Percentiles rank a stretch among this genome's conserved stretches.
Evolutionary conservation across 495 filamentous ascomycete genomes (phyloP).

Genomic region (Hypoxylon crocopeplum): DNA sequence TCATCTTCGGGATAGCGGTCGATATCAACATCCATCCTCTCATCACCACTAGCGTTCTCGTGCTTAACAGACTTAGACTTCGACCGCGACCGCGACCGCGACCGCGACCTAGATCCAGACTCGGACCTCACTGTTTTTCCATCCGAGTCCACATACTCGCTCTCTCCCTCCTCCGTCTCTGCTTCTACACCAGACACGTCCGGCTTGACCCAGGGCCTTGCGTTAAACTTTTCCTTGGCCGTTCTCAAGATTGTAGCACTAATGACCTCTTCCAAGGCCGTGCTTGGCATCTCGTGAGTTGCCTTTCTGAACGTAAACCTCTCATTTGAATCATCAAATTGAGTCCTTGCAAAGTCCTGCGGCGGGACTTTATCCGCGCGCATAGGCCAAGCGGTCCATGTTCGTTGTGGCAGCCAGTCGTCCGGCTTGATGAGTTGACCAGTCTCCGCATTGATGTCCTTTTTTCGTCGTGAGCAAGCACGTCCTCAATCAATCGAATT

Average conservation of each 20-base stretch:
- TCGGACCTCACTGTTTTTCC: background rate
- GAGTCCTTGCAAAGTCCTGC: conserved; percentile 38
- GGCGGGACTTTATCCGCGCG: conserved; percentile 63
- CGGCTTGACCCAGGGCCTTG: conserved; percentile 28
- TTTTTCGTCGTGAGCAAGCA: conserved; percentile 1
- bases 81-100: too few relatives aligned
- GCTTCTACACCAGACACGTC: conserved; percentile 14
- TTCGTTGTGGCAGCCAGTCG: conserved; percentile 55
- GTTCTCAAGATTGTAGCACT: conserved; percentile 64
- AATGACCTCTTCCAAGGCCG: conserved; percentile 69
- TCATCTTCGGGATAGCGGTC: conserved; percentile 16
- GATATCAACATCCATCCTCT: conserved; percentile 28
- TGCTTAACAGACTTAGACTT: conserved; percentile 23
- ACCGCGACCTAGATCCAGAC: too few relatives aligned
- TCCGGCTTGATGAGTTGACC: conserved; percentile 26
- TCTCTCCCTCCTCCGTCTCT: conserved; percentile 15
- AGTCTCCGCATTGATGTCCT: conserved; percentile 34
- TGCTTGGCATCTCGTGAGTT: conserved; percentile 57
- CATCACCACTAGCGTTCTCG: conserved; percentile 27
- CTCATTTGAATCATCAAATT: conserved; percentile 47
- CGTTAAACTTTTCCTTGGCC: conserved; percentile 68
- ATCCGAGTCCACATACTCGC: conserved; percentile 10
- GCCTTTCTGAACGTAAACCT: conserved; percentile 53
- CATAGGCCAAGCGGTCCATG: conserved; percentile 85
- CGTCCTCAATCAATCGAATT: background rate